Conservation (phyloP, 495 filamentous ascomycete species). For the Neurospora tetraspora region DNA sequence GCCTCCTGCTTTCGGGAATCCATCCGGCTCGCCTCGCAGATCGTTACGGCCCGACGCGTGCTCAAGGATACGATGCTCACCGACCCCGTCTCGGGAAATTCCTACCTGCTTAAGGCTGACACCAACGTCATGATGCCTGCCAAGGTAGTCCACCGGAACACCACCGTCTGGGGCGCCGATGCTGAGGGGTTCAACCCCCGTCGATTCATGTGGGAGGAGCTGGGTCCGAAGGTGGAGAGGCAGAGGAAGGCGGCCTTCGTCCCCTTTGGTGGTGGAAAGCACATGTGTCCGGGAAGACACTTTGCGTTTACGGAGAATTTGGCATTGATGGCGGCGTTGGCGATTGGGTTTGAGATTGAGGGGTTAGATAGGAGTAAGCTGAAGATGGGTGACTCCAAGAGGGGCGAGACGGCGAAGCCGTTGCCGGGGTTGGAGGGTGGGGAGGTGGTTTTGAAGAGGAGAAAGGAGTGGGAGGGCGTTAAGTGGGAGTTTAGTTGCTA, state of each 20-base stretch:
- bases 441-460: constrained; percentile 6
- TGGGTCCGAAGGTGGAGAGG: constrained; percentile 9
- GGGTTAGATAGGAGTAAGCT: constrained; percentile 2
- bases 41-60: constrained; percentile 13
- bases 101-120: constrained; percentile 30
- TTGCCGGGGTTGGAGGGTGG: constrained; percentile 6
- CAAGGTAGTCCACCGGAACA: constrained; percentile 15
- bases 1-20: constrained; percentile 12
- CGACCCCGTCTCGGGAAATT: constrained; percentile 3
- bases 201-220: constrained; percentile 20
- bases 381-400: neutral
- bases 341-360: constrained; percentile 29
- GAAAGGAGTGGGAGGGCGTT: constrained; percentile 18
- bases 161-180: constrained; percentile 26
- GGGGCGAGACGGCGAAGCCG: constrained; percentile 10
- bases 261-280: constrained; percentile 36
- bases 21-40: constrained; percentile 9
- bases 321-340: constrained; percentile 23
- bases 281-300: constrained; percentile 35
- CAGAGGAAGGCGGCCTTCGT: constrained; percentile 15
- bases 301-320: constrained; percentile 35
- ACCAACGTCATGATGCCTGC: constrained; percentile 16
- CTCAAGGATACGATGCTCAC: constrained; percentile 22
- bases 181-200: constrained; percentile 19
- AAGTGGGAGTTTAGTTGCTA: constrained; percentile 14